phyloP scores from a whole-genome alignment of 768 basidiomycete species.

The Tulasnella sp. region DNA sequence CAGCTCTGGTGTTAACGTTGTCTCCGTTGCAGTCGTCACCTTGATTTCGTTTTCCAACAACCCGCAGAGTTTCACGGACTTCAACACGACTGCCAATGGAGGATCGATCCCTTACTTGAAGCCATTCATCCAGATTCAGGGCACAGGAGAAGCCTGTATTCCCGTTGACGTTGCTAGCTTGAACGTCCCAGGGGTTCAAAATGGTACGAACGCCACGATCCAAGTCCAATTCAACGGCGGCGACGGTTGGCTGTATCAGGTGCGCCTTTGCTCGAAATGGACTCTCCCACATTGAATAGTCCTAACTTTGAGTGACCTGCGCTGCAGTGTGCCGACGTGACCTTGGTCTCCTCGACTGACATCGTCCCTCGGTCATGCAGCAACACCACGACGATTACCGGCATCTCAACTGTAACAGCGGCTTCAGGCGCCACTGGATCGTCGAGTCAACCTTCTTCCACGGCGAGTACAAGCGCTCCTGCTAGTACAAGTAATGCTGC shows the following conservation, averaged over 20 bases:
- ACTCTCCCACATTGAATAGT: background rate
- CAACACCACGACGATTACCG: constrained; percentile 4
- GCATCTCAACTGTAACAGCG: background rate
- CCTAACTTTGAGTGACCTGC: background rate
- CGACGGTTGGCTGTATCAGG: constrained; percentile 70
- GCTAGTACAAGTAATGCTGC: background rate
- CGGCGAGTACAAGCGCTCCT: background rate
- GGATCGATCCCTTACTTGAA: constrained; percentile 42
- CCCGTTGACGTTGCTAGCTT: constrained; percentile 57
- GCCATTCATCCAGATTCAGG: constrained; percentile 49
- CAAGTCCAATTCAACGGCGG: constrained; percentile 66
- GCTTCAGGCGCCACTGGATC: background rate
- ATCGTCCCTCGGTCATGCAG: constrained; percentile 36
- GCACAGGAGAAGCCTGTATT: constrained; percentile 64
- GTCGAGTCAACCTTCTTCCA: background rate
- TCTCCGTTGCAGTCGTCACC: constrained; percentile 46
- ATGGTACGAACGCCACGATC: constrained; percentile 71
- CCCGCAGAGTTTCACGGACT: constrained; percentile 62
- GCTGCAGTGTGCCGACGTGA: constrained; percentile 72
- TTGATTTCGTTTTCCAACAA: constrained; percentile 46
- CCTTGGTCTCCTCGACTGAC: constrained; percentile 47
- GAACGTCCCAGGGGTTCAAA: constrained; percentile 49
- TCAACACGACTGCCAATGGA: constrained; percentile 45
- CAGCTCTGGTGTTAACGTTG: background rate
- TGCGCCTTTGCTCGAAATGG: constrained; percentile 34